Percentiles rank a stretch among this genome's conserved stretches.
Evolutionary conservation across 2,329 filamentous ascomycete genomes (phyloP).

Genomic region (Pseudogymnoascus sp.): DNA sequence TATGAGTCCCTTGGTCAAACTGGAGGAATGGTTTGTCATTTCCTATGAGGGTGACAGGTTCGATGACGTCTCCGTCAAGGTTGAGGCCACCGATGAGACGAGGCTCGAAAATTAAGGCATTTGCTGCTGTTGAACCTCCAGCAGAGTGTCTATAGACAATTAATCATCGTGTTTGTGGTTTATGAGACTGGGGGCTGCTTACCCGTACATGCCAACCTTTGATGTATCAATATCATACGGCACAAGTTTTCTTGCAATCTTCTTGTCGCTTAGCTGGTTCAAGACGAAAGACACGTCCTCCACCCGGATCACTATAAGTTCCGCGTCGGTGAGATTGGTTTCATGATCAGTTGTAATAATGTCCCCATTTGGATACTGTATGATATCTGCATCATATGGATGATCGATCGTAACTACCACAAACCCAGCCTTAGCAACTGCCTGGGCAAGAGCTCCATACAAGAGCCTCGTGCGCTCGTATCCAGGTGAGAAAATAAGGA

Average conservation of each 20-base stretch:
- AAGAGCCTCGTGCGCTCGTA: constrained; percentile 30
- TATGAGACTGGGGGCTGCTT: neutral
- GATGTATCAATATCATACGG: neutral
- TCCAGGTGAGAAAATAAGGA: constrained; percentile 34
- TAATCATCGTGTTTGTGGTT: too few species aligned
- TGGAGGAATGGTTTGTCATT: neutral
- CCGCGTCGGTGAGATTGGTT: constrained; percentile 11
- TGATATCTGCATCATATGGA: constrained; percentile 35
- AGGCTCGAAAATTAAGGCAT: constrained; percentile 23
- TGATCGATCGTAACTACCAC: constrained; percentile 39
- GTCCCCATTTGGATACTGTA: constrained; percentile 33
- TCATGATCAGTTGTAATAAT: constrained; percentile 18
- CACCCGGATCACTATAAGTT: constrained; percentile 19
- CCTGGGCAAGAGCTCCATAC: constrained; percentile 34
- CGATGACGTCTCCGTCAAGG: constrained; percentile 30
- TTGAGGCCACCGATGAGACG: constrained; percentile 30
- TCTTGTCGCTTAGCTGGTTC: constrained; percentile 17
- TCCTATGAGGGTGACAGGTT: neutral
- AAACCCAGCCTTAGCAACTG: constrained; percentile 35
- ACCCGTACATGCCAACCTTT: neutral
- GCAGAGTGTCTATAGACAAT: constrained; percentile 15
- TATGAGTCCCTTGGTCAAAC: neutral
- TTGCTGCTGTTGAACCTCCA: constrained; percentile 29
- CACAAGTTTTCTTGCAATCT: neutral
- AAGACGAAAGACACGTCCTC: constrained; percentile 27